These are phyloP conservation scores for Vararia minispora DNA, from an alignment of 768 basidiomycete genomes.

Conservation along the genomic window DNA sequence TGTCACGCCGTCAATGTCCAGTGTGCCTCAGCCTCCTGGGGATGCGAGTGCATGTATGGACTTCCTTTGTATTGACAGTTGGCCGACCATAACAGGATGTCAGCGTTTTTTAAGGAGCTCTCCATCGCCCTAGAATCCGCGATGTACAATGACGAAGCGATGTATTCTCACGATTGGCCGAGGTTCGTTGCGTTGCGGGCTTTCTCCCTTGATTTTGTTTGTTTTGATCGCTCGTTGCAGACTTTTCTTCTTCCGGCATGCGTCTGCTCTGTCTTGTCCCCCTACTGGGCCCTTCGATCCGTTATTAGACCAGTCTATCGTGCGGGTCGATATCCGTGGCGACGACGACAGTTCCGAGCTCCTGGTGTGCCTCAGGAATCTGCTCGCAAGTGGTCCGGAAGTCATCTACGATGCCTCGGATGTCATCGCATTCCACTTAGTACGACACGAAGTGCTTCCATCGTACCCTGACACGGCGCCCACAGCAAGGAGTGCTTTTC, in stretches of 20 bases:
- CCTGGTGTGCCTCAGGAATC: slow-evolving; percentile 41
- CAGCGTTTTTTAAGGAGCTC: slow-evolving; percentile 36
- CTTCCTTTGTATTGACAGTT: no score
- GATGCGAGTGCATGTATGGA: neutral
- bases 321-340: slow-evolving; percentile 38
- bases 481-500: slow-evolving; percentile 24
- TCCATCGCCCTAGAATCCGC: slow-evolving; percentile 30
- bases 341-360: slow-evolving; percentile 40
- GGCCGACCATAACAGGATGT: no score
- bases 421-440: slow-evolving; percentile 46
- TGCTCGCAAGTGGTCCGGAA: slow-evolving; percentile 34
- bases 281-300: slow-evolving; percentile 16
- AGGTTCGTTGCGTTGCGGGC: slow-evolving; percentile 19
- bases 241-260: slow-evolving; percentile 49
- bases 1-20: slow-evolving; percentile 24
- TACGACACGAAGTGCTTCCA: slow-evolving; percentile 19
- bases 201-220: slow-evolving; percentile 14
- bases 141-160: slow-evolving; percentile 8
- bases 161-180: slow-evolving; percentile 29
- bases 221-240: slow-evolving; percentile 16
- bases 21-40: neutral
- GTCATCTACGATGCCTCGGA: slow-evolving; percentile 56
- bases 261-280: slow-evolving; percentile 29
- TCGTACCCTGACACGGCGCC: slow-evolving; percentile 13
- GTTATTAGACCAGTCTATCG: slow-evolving; percentile 31